phyloP scores from a whole-genome alignment of 495 filamentous ascomycete species.

The Cladorrhinum samala region DNA sequence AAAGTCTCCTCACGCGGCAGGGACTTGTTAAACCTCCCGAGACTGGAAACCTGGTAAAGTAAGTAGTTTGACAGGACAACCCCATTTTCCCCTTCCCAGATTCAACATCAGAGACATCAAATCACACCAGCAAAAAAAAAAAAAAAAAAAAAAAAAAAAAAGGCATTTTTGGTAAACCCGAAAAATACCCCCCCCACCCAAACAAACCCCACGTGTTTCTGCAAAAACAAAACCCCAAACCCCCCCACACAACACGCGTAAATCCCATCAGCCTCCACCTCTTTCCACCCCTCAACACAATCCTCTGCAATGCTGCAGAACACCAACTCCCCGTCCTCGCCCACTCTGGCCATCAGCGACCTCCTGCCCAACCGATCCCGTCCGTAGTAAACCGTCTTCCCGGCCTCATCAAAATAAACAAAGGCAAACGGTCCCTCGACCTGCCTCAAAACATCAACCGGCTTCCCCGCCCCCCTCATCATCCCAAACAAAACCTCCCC shows the following conservation, averaged over 20 bases:
- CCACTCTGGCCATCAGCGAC: constrained; percentile 59
- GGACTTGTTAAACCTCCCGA: constrained; percentile 57
- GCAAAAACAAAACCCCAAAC: too few relatives aligned
- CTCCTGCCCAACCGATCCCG: constrained; percentile 82
- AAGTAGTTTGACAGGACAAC: constrained; percentile 32
- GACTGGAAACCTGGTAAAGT: constrained; percentile 49
- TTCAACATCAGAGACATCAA: background rate
- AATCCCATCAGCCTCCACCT: constrained; percentile 78
- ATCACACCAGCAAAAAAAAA: background rate
- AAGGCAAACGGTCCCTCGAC: constrained; percentile 89
- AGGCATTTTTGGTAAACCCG: too few relatives aligned
- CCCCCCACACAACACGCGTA: constrained; percentile 58
- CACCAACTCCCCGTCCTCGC: constrained; percentile 45
- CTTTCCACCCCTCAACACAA: constrained; percentile 56
- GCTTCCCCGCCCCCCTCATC: constrained; percentile 26
- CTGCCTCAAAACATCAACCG: constrained; percentile 50
- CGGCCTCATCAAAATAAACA: constrained; percentile 68
- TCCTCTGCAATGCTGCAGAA: constrained; percentile 72
- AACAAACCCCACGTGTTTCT: constrained; percentile 23
- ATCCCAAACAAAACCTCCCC: constrained; percentile 58
- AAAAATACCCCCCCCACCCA: constrained; percentile 27
- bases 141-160: background rate
- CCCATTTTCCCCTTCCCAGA: too few relatives aligned
- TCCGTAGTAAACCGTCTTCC: constrained; percentile 63
- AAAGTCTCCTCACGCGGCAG: constrained; percentile 31